Evolutionary conservation across 148 eudicot species (phyloP).

Genomic region (Rhododendron ferrugineum): DNA sequence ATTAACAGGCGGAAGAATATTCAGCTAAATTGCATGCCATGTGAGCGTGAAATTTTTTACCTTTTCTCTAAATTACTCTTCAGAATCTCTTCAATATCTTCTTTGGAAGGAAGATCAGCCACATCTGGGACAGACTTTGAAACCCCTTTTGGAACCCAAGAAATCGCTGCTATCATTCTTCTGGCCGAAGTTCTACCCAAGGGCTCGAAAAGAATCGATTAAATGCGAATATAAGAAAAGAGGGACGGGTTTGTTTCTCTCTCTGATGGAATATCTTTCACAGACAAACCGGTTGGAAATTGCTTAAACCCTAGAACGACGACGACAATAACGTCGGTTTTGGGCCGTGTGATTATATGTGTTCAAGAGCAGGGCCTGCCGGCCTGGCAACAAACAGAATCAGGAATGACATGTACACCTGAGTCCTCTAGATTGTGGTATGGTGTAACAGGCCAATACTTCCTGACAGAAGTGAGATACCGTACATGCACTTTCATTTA

Average conservation of each 20-base stretch:
- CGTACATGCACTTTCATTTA: too few relatives aligned
- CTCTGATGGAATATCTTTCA: too few relatives aligned
- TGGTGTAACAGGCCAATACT: too few relatives aligned
- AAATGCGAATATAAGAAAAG: neutral
- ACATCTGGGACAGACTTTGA: slow-evolving; percentile 62
- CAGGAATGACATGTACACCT: too few relatives aligned
- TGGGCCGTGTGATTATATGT: too few relatives aligned
- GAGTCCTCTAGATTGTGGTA: too few relatives aligned
- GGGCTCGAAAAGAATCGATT: neutral
- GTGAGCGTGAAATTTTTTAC: slow-evolving; percentile 12
- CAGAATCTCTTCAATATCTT: slow-evolving; percentile 69
- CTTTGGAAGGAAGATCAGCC: slow-evolving; percentile 88
- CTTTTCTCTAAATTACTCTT: slow-evolving; percentile 32
- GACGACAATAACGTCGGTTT: neutral
- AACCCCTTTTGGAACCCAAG: slow-evolving; percentile 92
- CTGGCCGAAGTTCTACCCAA: slow-evolving; percentile 1
- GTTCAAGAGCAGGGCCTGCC: too few relatives aligned
- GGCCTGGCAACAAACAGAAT: too few relatives aligned
- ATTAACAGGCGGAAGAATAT: neutral
- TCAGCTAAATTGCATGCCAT: neutral
- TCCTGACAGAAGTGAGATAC: too few relatives aligned
- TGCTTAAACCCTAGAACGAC: neutral
- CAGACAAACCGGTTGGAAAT: neutral
- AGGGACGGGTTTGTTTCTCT: neutral
- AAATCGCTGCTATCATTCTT: slow-evolving; percentile 76